Evolutionary conservation across 1,284 basidiomycete species (phyloP), one percentile per base, ranked within the genome.

Genomic region (Filobasidium uniguttulatum): DNA sequence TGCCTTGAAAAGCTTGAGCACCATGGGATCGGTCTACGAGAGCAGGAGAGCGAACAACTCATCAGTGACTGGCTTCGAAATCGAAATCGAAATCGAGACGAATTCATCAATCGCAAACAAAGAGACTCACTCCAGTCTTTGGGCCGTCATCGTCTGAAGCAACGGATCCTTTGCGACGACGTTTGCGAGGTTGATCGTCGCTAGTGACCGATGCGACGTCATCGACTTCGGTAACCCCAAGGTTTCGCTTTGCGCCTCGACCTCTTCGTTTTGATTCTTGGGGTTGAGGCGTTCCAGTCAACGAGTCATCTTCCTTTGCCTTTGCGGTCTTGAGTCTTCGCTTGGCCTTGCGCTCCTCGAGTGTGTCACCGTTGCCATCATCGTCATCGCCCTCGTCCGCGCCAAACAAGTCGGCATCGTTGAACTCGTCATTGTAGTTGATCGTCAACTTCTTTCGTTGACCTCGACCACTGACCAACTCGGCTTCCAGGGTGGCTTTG

Each of bases 371-470:
- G 23, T 62, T 55, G 22, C 86, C 83, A 49, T 85, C 78, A 17
- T 90, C 69, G 63, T 93, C 88, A 35, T 73, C 72, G 48, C 33
- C 88, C 85, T 62, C 88, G 54, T 20, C 51, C 35, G 28, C 15
- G 85, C 48, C 94, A 70, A 30, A 88, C 87, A 74, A 85, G 77
- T 31, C 85, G 79, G 83, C 86, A 97, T 60, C 93, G 84, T 63
- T 96, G 90, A 61, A 97, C 91, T 90, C 91, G 64, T 97, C 93
- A 56, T 86, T 91, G 67, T 98, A 98, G 63, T 82, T 84, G 50
- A 98, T 88, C 28, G 83, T 77, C 50, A 79, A 83, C 57, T 86
- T 77, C 52, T 80, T 79, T 52, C 93, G 77, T 63, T 87, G 82
- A 36, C 91, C 88, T 55, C 87, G 79, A 41, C 86, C 85, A 61